A percentile compares a stretch with the other conserved stretches of the same genome.
Evolutionary conservation across 2,329 filamentous ascomycete species (phyloP).

Genomic region (Penicillium janthinellum): DNA sequence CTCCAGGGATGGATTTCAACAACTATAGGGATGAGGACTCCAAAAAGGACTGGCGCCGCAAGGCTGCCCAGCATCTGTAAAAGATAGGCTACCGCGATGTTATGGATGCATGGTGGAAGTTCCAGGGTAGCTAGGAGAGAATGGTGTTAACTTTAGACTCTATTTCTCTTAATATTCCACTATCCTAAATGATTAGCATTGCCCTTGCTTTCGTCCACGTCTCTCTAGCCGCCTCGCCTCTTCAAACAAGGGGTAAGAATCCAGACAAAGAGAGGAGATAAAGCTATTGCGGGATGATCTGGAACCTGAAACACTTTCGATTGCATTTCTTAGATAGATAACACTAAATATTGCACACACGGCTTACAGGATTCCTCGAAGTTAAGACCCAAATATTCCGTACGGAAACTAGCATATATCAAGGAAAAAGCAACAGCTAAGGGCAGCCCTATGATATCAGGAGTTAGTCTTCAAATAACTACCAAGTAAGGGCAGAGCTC

Average conservation of each 20-base stretch:
- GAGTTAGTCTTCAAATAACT: neutral
- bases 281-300: neutral
- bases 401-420: neutral
- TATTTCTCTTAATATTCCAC: neutral
- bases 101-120: slow-evolving; percentile 10
- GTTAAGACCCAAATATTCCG: neutral
- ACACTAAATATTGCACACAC: neutral
- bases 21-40: slow-evolving; percentile 6
- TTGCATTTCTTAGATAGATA: neutral
- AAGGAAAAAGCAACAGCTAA: neutral
- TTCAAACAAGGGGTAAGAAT: neutral
- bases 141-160: too few relatives aligned
- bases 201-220: neutral
- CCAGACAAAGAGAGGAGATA: neutral
- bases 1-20: slow-evolving; percentile 29
- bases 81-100: slow-evolving; percentile 8
- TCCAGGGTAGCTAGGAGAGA: neutral
- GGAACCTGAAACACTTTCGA: neutral
- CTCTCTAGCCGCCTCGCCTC: neutral
- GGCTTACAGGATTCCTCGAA: neutral
- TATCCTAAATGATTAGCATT: neutral
- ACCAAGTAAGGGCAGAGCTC: neutral
- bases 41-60: slow-evolving; percentile 8
- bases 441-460: neutral
- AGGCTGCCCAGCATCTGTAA: slow-evolving; percentile 4